Percentiles rank a stretch among this genome's conserved stretches.
Evolutionary conservation across 768 basidiomycete genomes (phyloP).

Genomic region (Kwoniella dendrophila): DNA sequence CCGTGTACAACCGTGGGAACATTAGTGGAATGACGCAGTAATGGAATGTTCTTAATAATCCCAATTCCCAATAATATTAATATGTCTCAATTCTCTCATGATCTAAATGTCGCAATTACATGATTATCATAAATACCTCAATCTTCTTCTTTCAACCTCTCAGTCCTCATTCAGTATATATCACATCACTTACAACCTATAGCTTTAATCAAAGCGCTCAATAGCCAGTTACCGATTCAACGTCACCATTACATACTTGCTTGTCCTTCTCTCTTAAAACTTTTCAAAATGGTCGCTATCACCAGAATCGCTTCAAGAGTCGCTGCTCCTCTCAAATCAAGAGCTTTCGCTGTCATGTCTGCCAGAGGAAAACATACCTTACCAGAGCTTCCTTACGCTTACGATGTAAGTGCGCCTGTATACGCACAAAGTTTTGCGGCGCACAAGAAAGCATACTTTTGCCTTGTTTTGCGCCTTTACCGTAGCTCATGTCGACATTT

Average conservation of each 20-base stretch:
- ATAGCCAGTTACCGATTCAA: not conserved
- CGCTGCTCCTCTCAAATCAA: constrained; percentile 15
- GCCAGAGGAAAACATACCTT: constrained; percentile 67
- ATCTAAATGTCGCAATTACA: too few species aligned
- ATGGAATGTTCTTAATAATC: not conserved
- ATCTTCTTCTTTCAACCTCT: constrained; percentile 4
- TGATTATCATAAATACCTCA: not conserved
- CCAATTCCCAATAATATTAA: not conserved
- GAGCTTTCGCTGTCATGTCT: constrained; percentile 17
- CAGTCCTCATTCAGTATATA: constrained; percentile 7
- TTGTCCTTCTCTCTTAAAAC: not conserved
- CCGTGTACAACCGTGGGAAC: constrained; percentile 6
- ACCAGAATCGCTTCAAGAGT: constrained; percentile 24
- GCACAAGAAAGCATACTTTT: not conserved
- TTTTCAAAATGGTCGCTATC: constrained; percentile 24
- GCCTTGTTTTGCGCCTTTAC: not conserved
- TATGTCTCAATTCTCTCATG: not conserved
- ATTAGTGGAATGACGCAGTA: constrained; percentile 1
- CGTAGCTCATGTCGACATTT: not conserved
- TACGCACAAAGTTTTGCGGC: too few species aligned
- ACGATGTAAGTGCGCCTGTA: constrained; percentile 65
- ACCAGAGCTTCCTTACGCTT: constrained; percentile 73
- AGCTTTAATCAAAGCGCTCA: not conserved
- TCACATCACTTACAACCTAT: not conserved
- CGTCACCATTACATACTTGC: not conserved